phyloP scores from a whole-genome alignment of 2,329 filamentous ascomycete species.

The Colletotrichum abscissum region DNA sequence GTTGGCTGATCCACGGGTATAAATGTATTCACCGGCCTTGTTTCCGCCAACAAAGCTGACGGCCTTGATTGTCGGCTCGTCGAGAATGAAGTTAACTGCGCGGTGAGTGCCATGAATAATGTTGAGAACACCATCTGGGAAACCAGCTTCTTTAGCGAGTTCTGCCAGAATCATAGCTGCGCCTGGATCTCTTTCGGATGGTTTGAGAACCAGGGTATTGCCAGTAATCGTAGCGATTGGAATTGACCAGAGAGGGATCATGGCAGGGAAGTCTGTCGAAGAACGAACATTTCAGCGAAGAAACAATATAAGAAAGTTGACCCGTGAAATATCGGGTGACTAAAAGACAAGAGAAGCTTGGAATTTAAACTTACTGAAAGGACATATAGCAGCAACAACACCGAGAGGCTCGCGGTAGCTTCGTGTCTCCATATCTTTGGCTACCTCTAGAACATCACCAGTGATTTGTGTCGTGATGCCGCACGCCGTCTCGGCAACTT shows the following conservation, averaged over 20 bases:
- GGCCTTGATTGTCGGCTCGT: conserved; percentile 76
- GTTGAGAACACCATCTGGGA: conserved; percentile 74
- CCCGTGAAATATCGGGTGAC: no score
- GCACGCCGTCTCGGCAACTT: conserved; percentile 80
- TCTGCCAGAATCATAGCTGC: conserved; percentile 72
- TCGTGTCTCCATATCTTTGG: conserved; percentile 82
- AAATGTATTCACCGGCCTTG: conserved; percentile 77
- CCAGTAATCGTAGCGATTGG: conserved; percentile 79
- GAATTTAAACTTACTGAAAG: conserved; percentile 65
- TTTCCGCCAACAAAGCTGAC: conserved; percentile 77
- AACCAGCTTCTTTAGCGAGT: conserved; percentile 67
- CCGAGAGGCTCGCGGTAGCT: conserved; percentile 77
- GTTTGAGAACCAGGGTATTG: conserved; percentile 60
- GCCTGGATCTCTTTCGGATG: conserved; percentile 66
- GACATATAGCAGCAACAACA: conserved; percentile 79
- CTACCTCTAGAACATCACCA: conserved; percentile 78
- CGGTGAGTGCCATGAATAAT: conserved; percentile 73
- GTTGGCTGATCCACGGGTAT: conserved; percentile 73
- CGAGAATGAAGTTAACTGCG: conserved; percentile 76
- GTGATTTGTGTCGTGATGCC: conserved; percentile 78
- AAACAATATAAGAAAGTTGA: no score
- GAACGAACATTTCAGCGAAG: neutral
- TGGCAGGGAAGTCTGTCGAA: conserved; percentile 74
- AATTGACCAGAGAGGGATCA: conserved; percentile 83
- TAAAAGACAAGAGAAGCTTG: neutral